Conservation (phyloP, 1,284 basidiomycete species). For the Termitomyces sp. region DNA sequence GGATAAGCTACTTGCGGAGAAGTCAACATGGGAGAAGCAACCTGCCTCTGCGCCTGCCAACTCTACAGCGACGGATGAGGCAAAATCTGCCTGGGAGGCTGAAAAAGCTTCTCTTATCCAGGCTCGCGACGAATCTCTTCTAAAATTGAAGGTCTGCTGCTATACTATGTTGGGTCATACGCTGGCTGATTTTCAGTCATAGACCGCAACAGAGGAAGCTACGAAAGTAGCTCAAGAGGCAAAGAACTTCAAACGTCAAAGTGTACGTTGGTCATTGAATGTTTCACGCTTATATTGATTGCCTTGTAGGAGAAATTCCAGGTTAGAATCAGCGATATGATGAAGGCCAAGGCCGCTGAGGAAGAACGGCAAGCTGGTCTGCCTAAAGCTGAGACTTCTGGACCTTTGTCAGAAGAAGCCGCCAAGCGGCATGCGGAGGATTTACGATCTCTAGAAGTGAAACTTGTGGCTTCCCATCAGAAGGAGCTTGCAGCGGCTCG, state of each 20-base stretch:
- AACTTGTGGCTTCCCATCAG: slow-evolving; percentile 47
- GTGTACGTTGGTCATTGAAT: slow-evolving; percentile 18
- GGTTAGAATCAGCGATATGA: slow-evolving; percentile 19
- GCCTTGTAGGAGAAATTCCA: slow-evolving; percentile 41
- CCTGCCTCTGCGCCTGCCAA: slow-evolving; percentile 18
- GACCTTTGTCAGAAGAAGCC: slow-evolving; percentile 31
- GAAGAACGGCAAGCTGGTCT: slow-evolving; percentile 30
- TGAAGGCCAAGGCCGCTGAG: slow-evolving; percentile 22
- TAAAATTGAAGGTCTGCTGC: slow-evolving; percentile 45
- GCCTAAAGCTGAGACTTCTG: slow-evolving; percentile 33
- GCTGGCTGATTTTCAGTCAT: neutral
- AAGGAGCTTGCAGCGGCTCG: slow-evolving; percentile 49
- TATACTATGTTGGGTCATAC: neutral
- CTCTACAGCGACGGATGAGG: slow-evolving; percentile 25
- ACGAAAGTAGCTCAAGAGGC: slow-evolving; percentile 43
- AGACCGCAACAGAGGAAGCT: slow-evolving; percentile 43
- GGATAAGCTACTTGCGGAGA: slow-evolving; percentile 57
- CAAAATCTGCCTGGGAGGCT: slow-evolving; percentile 42
- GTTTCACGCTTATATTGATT: slow-evolving; percentile 28
- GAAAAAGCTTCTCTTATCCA: slow-evolving; percentile 56
- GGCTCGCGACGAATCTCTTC: slow-evolving; percentile 53
- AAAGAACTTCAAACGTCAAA: slow-evolving; percentile 36
- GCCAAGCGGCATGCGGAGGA: slow-evolving; percentile 55
- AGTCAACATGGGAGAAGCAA: slow-evolving; percentile 37
- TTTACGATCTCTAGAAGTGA: slow-evolving; percentile 47